phyloP scores from a whole-genome alignment of 306 rosid species.

The Dryas octopetala region DNA sequence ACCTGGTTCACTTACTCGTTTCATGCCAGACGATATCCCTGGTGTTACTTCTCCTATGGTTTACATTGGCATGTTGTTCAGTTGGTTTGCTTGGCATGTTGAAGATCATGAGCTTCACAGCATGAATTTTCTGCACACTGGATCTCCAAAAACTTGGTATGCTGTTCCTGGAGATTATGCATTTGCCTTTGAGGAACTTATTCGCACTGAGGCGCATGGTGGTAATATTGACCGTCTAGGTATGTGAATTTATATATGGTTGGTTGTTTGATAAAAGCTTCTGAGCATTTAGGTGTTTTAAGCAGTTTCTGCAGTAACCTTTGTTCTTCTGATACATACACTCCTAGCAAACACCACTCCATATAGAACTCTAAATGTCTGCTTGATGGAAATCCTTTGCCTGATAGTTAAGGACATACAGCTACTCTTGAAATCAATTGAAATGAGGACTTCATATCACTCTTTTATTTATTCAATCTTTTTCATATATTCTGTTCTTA shows the following conservation, averaged over 20 bases:
- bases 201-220: slow-evolving; percentile 76
- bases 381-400: too few relatives aligned
- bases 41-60: slow-evolving; percentile 99
- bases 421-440: too few relatives aligned
- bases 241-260: slow-evolving; percentile 34
- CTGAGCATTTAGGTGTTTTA: neutral
- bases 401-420: too few relatives aligned
- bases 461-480: too few relatives aligned
- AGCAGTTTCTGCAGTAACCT: too few relatives aligned
- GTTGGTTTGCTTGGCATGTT: slow-evolving; percentile 99
- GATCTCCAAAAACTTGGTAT: slow-evolving; percentile 98
- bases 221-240: slow-evolving; percentile 81
- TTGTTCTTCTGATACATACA: too few relatives aligned
- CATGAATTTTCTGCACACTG: slow-evolving; percentile 93
- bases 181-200: slow-evolving; percentile 80
- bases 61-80: slow-evolving; percentile 96
- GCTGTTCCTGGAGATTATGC: slow-evolving; percentile 93
- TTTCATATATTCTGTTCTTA: slow-evolving; percentile 1
- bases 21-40: slow-evolving; percentile 98
- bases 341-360: too few relatives aligned
- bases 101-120: slow-evolving; percentile 99
- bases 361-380: too few relatives aligned
- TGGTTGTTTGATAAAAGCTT: slow-evolving; percentile 20
- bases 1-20: slow-evolving; percentile 94
- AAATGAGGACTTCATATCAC: too few relatives aligned